Conservation (phyloP, 345 rosid genomes). For the Eucalyptus erythrocorys region DNA sequence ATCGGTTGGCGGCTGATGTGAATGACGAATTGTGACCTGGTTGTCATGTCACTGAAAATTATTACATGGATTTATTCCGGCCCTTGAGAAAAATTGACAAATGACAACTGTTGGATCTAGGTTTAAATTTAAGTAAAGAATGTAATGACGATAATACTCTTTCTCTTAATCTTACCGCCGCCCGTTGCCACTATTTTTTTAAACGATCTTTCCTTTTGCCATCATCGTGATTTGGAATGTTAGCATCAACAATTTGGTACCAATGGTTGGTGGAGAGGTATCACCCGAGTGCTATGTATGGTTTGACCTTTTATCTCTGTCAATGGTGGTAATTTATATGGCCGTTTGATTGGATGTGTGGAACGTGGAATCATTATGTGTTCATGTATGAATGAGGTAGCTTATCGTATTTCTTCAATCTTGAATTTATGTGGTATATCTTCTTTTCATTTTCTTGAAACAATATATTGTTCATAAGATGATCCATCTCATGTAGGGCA, state of each 20-base stretch:
- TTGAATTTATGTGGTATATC: neutral
- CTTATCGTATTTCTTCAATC: neutral
- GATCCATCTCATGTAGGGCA: neutral
- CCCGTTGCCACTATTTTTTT: neutral
- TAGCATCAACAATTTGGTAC: neutral
- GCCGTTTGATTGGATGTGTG: neutral
- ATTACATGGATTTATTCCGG: neutral
- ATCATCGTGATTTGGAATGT: neutral
- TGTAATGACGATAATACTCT: neutral
- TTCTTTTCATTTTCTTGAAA: neutral
- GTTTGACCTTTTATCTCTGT: neutral
- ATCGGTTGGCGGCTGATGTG: neutral
- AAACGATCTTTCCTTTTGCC: neutral
- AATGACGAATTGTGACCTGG: neutral
- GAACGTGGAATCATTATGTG: neutral
- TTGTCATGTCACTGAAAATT: neutral
- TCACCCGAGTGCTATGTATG: neutral
- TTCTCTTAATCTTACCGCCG: neutral
- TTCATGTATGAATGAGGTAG: neutral
- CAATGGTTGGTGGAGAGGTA: neutral
- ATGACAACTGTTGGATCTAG: neutral
- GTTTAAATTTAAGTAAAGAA: neutral
- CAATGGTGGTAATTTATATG: neutral
- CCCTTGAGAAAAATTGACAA: neutral
- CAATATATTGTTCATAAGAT: neutral